Conservation (phyloP, 768 basidiomycete genomes). For the Sarcodon aspratus region DNA sequence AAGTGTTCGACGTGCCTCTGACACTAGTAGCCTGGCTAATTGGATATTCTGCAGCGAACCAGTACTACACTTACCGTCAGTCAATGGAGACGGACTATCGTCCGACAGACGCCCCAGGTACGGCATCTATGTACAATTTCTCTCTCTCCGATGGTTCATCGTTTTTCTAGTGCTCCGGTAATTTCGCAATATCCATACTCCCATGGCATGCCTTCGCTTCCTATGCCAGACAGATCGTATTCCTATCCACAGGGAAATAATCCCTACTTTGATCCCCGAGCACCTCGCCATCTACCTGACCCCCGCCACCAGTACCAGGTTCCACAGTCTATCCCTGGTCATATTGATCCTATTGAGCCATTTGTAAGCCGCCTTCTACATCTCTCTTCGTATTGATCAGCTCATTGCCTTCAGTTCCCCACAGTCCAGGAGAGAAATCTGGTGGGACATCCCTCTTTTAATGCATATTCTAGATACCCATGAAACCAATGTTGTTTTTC, state of each 20-base stretch:
- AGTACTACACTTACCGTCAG: background rate
- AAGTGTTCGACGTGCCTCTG: background rate
- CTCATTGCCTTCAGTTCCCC: slow-evolving; percentile 18
- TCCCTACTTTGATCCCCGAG: background rate
- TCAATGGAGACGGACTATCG: background rate
- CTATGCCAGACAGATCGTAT: background rate
- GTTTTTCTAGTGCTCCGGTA: background rate
- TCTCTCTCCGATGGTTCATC: background rate
- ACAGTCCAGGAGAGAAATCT: slow-evolving; percentile 35
- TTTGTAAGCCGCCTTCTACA: slow-evolving; percentile 37
- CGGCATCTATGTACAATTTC: background rate
- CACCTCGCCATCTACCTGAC: background rate
- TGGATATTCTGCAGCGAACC: background rate
- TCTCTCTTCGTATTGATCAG: background rate
- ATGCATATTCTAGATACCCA: slow-evolving; percentile 41
- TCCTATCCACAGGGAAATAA: background rate
- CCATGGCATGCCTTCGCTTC: background rate
- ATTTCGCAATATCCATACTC: background rate
- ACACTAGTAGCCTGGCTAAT: background rate
- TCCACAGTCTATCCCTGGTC: slow-evolving; percentile 8
- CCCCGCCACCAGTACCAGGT: background rate
- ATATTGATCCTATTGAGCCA: slow-evolving; percentile 45
- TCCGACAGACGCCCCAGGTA: background rate
- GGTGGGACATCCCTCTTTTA: slow-evolving; percentile 33
- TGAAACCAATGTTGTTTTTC: slow-evolving; percentile 24